Conservation (phyloP, 2,329 filamentous ascomycete species). For the Phaeosphaeria sp. region DNA sequence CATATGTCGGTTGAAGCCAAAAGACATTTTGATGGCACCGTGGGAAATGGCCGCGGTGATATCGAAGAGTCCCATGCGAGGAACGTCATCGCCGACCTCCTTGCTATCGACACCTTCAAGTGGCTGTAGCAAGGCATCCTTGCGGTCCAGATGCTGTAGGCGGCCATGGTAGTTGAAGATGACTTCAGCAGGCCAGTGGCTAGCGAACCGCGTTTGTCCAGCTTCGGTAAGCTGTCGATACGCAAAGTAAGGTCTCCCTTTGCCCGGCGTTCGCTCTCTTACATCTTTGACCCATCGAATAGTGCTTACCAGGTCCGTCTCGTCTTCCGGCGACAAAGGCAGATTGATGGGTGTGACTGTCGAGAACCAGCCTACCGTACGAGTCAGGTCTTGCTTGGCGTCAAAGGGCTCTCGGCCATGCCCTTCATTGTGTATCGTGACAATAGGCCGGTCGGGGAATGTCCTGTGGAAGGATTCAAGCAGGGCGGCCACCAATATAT, state of each 20-base stretch:
- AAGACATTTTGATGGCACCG: constrained; percentile 40
- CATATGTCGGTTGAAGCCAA: constrained; percentile 42
- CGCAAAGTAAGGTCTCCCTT: constrained; percentile 43
- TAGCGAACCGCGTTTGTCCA: constrained; percentile 32
- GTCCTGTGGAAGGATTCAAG: constrained; percentile 52
- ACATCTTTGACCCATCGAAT: constrained; percentile 44
- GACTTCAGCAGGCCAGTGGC: constrained; percentile 43
- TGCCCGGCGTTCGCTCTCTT: constrained; percentile 37
- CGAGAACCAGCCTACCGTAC: constrained; percentile 61
- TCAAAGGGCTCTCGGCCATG: constrained; percentile 58
- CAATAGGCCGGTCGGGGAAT: constrained; percentile 50
- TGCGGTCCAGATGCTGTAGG: constrained; percentile 38
- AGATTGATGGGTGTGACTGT: constrained; percentile 43
- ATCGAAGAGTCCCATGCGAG: constrained; percentile 41
- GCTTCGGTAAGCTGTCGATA: constrained; percentile 32
- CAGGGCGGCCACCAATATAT: constrained; percentile 45
- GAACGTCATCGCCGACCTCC: constrained; percentile 35
- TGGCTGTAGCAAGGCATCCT: constrained; percentile 34
- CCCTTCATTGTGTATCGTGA: constrained; percentile 57
- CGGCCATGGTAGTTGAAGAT: constrained; percentile 43
- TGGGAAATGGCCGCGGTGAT: constrained; percentile 38
- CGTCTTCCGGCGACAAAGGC: constrained; percentile 28
- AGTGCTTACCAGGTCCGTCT: constrained; percentile 38
- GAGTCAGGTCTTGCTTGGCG: constrained; percentile 54
- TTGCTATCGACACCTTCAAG: constrained; percentile 26